Evolutionary conservation across 225 moss, liverwort and hornwort genomes (phyloP), one percentile per base, ranked within the genome.

Genomic region (Takakia lepidozioides): DNA sequence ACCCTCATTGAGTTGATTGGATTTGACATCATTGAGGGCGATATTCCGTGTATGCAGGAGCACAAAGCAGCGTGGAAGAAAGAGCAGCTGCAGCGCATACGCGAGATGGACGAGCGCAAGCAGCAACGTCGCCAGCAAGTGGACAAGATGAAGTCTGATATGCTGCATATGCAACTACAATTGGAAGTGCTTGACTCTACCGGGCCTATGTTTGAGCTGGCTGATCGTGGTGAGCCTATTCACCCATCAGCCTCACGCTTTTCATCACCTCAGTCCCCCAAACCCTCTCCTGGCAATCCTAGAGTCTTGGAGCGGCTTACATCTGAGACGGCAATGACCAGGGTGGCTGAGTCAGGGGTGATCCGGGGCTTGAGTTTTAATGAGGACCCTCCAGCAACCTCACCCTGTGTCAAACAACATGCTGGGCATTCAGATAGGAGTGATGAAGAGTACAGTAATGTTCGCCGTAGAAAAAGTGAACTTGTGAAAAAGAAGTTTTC

Each of bases 51-150:
- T 6, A 43, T 65, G 30, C 62, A 95, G 79, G 89, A 95, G 64
- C 58, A 89, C 51, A 95, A 95, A 52, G 93, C 93, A 56, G 76
- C 84, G 61, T 89, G 84, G 86, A 95, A 95, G 70, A 95, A 95
- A 56, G 93, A 84, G 55, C 93, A 95, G 68, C 55, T 95, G 57
- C 86, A 95, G 62, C 76, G 72, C 27, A 83, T 89, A 51, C 81
- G 93, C 28, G 89, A 74, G 60, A 52, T 70, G 58, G 89, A 95
- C 43, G 93, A 95, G 52, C 57, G 62, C 8, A 95, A 95, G 53
- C 67, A 59, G 39, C 86, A 59, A 38, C 86, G 93, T 59, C 84
- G 93, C 48, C 58, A 76, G 50, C 93, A 95, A 69, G 93, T 95
- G 48, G 89, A 87, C 11, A 95, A 95, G 67, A 95, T 95, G 86